phyloP scores from a whole-genome alignment of 257 asterid species.

The Lithospermum erythrorhizon region DNA sequence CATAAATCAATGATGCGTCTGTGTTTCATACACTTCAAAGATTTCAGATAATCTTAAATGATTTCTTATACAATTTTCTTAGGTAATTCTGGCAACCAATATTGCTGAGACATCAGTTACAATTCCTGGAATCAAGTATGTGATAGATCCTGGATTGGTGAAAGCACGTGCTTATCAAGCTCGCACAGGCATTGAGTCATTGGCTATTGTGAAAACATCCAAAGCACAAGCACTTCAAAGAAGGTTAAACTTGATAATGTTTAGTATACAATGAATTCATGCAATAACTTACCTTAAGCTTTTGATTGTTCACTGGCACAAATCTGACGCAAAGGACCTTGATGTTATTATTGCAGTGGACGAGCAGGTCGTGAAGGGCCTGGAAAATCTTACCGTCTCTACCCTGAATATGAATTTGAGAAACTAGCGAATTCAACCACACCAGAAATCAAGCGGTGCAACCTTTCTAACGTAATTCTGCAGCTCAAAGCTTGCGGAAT shows the following conservation, averaged over 20 bases:
- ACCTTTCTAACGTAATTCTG: slow-evolving; percentile 84
- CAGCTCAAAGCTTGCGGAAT: slow-evolving; percentile 93
- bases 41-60: too few relatives aligned
- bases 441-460: slow-evolving; percentile 88
- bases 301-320: neutral
- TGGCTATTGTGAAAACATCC: slow-evolving; percentile 78
- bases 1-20: too few relatives aligned
- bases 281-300: too few relatives aligned
- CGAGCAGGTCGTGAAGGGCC: slow-evolving; percentile 99
- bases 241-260: slow-evolving; percentile 41
- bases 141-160: slow-evolving; percentile 95
- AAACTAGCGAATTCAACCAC: slow-evolving; percentile 73
- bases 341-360: slow-evolving; percentile 49
- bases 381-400: slow-evolving; percentile 96
- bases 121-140: slow-evolving; percentile 96
- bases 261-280: too few relatives aligned
- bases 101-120: slow-evolving; percentile 96
- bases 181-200: slow-evolving; percentile 73
- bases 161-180: slow-evolving; percentile 86
- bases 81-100: too few relatives aligned
- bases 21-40: too few relatives aligned
- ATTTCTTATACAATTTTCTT: too few relatives aligned
- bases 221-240: slow-evolving; percentile 97
- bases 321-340: neutral
- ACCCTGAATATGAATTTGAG: slow-evolving; percentile 82